Percentiles rank a stretch among this genome's conserved stretches.
Evolutionary conservation across 129 eudicot species (phyloP).

Genomic region (Dittrichia graveolens): DNA sequence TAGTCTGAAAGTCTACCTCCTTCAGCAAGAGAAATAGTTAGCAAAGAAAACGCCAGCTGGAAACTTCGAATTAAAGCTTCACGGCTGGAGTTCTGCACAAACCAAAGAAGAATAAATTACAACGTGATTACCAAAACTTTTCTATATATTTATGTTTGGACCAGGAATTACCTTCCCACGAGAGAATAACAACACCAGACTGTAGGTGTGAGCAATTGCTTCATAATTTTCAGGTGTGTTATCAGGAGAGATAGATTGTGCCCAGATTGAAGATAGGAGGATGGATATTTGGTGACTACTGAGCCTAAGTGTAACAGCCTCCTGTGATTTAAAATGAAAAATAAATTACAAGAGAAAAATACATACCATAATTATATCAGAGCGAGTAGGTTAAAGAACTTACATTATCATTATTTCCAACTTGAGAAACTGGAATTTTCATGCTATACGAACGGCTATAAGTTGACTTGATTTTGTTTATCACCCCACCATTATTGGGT

Average conservation of each 20-base stretch:
- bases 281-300: constrained; percentile 76
- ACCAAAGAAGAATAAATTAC: background rate
- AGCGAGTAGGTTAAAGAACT: constrained; percentile 6
- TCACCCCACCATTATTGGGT: constrained; percentile 43
- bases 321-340: constrained; percentile 38
- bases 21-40: constrained; percentile 55
- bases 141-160: constrained; percentile 2
- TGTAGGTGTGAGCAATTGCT: constrained; percentile 85
- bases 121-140: background rate
- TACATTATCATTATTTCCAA: constrained; percentile 20
- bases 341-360: background rate
- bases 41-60: constrained; percentile 66
- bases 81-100: constrained; percentile 56
- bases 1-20: constrained; percentile 41
- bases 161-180: constrained; percentile 42
- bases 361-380: background rate
- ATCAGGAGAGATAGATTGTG: constrained; percentile 66
- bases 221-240: constrained; percentile 81
- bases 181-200: constrained; percentile 64
- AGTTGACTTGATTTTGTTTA: constrained; percentile 51
- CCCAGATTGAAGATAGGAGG: constrained; percentile 81
- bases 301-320: constrained; percentile 65
- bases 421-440: constrained; percentile 37
- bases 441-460: constrained; percentile 53
- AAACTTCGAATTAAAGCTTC: constrained; percentile 66